phyloP scores from a whole-genome alignment of 2,329 filamentous ascomycete species.

The Talaromyces sp. region DNA sequence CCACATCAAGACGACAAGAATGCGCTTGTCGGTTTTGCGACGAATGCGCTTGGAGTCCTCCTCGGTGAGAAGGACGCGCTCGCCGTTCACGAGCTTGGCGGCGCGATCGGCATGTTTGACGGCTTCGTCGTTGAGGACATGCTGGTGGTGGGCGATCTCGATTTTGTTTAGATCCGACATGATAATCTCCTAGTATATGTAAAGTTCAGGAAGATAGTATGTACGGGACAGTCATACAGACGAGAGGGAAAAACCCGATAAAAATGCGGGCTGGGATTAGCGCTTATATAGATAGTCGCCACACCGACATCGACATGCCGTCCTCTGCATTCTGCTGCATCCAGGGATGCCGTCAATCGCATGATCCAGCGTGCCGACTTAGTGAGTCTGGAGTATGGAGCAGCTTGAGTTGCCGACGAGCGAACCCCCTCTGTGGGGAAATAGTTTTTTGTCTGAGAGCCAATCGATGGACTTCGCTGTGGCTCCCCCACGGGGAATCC shows the following conservation, averaged over 20 bases:
- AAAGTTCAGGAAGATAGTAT: neutral
- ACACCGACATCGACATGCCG: neutral
- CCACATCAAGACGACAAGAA: slow-evolving; percentile 50
- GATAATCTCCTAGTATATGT: neutral
- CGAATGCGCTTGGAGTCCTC: slow-evolving; percentile 53
- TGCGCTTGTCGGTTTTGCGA: slow-evolving; percentile 58
- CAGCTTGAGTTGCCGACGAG: neutral
- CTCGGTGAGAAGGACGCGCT: slow-evolving; percentile 27
- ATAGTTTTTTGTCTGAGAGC: neutral
- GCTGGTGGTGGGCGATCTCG: neutral
- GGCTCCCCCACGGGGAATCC: slow-evolving; percentile 5
- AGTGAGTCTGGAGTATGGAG: slow-evolving; percentile 5
- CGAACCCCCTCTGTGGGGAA: neutral
- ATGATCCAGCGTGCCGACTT: neutral
- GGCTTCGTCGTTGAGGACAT: neutral
- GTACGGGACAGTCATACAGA: neutral
- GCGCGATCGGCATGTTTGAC: slow-evolving; percentile 18
- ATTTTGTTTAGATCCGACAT: slow-evolving; percentile 5
- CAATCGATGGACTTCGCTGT: neutral
- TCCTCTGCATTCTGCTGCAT: slow-evolving; percentile 1
- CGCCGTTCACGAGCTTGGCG: slow-evolving; percentile 11
- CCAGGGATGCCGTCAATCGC: neutral
- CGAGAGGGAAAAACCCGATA: neutral
- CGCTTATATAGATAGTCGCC: slow-evolving; percentile 9
- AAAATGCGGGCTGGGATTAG: neutral